phyloP scores from a whole-genome alignment of 2,329 filamentous ascomycete species.

The Trichophyton schoenleinii region DNA sequence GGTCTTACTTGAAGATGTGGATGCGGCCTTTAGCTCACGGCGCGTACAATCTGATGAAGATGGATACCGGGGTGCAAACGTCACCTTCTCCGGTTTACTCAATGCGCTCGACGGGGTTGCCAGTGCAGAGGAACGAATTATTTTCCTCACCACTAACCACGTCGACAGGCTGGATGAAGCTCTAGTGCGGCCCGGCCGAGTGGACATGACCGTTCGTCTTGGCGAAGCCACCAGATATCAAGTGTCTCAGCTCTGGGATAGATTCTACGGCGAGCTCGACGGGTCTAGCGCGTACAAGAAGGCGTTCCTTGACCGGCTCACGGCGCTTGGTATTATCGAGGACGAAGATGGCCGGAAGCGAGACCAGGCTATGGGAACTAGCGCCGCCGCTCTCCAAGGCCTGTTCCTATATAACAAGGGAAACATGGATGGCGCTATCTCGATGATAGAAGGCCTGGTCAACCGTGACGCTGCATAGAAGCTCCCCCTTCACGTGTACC shows the following conservation, averaged over 20 bases:
- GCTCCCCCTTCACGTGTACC: constrained; percentile 1
- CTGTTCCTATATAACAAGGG: constrained; percentile 93
- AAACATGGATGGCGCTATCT: constrained; percentile 73
- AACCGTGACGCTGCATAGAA: constrained; percentile 1
- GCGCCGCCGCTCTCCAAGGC: constrained; percentile 84
- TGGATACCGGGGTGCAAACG: constrained; percentile 74
- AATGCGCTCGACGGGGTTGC: constrained; percentile 85
- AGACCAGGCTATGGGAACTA: constrained; percentile 46
- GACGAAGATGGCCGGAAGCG: constrained; percentile 39
- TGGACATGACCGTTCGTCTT: constrained; percentile 85
- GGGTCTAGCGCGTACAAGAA: constrained; percentile 47
- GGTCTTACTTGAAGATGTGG: constrained; percentile 76
- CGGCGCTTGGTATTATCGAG: constrained; percentile 57
- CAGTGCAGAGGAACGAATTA: constrained; percentile 82
- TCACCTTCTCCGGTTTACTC: constrained; percentile 85
- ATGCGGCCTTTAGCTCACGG: constrained; percentile 78
- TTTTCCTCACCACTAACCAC: constrained; percentile 91
- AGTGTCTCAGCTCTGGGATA: constrained; percentile 77
- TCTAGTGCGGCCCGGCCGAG: constrained; percentile 75
- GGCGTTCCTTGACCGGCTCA: constrained; percentile 58
- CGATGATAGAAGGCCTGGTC: constrained; percentile 50
- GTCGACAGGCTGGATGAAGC: constrained; percentile 81
- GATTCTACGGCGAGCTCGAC: constrained; percentile 84
- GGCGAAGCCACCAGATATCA: constrained; percentile 80
- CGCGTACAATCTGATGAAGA: constrained; percentile 58